Base-by-base conservation (phyloP, 495 filamentous ascomycete genomes). In the Oidiodendron maius region DNA sequence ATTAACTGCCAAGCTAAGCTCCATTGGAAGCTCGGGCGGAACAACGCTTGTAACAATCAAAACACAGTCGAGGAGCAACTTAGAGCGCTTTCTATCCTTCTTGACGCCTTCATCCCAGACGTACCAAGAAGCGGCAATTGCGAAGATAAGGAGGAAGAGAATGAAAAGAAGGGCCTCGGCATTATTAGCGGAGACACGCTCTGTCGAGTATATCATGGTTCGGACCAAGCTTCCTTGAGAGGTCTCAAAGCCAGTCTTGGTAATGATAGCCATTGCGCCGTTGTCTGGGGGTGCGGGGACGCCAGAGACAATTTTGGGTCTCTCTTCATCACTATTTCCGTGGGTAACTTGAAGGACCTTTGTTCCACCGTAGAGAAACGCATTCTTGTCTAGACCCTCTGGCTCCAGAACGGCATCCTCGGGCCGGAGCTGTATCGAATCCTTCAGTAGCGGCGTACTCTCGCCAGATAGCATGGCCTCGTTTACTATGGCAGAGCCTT, bases 151-250 rank as follows among this genome's bases (percentile, higher is more conserved):
- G 4, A 99, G 76, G 73, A 99, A 99, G 40, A 97, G 75, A 54
- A 99, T 99, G 71, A 99, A 99, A 26, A 95, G 67, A 12, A 99
- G 68, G 3, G 93, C 93, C 65, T 99, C 93, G 41, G 77, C 82
- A 59, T 99, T 97, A 70, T 95, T 95, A 50, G 93, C 93, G 34
- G 91, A 97, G 25, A 99, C 93, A 60, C 91, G 88, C 64, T 99
- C 93, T 4, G 93, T 99, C 3, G 94, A 96, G 70, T 96, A 99
- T 55, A 99, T 97, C 93, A 99, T 99, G 40, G 93, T 99, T 25
- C 93, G 89, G 36, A 99, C 93, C 48, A 99, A 75, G 62, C 87
- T 96, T 53, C 93, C 93, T 66, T 99, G 93, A 49, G 90, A 96
- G 6, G 93, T 99, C 70, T 99, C 93, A 55, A 99, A 99, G 3